These are phyloP conservation scores for Pseudocercospora crystallina DNA, from an alignment of 2,329 filamentous ascomycete genomes.

Conservation along the genomic window DNA sequence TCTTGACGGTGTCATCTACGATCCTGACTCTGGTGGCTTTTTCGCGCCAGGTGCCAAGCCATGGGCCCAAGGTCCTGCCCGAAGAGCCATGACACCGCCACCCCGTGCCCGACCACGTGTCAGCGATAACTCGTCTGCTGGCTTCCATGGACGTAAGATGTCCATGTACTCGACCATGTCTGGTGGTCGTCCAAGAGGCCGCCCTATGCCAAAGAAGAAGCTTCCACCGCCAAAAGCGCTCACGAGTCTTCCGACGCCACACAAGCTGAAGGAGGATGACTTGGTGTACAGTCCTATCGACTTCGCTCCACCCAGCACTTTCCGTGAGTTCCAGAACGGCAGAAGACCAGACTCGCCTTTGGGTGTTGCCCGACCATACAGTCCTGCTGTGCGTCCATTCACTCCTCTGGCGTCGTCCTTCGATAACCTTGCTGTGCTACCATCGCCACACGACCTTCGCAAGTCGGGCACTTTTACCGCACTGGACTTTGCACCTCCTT, in stretches of 20 bases:
- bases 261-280: slow-evolving; percentile 76
- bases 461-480: slow-evolving; percentile 77
- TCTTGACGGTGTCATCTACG: slow-evolving; percentile 58
- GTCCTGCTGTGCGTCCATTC: slow-evolving; percentile 68
- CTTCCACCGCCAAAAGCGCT: slow-evolving; percentile 73
- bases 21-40: slow-evolving; percentile 63
- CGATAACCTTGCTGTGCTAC: slow-evolving; percentile 80
- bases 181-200: slow-evolving; percentile 27
- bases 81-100: slow-evolving; percentile 94
- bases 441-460: slow-evolving; percentile 79
- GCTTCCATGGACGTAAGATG: slow-evolving; percentile 40
- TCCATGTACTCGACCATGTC: slow-evolving; percentile 36
- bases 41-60: slow-evolving; percentile 56
- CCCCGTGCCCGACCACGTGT: slow-evolving; percentile 63
- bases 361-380: slow-evolving; percentile 65
- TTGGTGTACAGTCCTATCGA: slow-evolving; percentile 70
- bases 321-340: slow-evolving; percentile 67
- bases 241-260: slow-evolving; percentile 77
- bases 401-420: slow-evolving; percentile 81
- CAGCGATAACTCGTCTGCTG: slow-evolving; percentile 40
- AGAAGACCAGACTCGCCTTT: slow-evolving; percentile 59
- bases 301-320: slow-evolving; percentile 73
- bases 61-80: slow-evolving; percentile 79
- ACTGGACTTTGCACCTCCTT: slow-evolving; percentile 78
- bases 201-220: slow-evolving; percentile 51